These are phyloP conservation scores for Tricholomella constricta DNA, from an alignment of 768 basidiomycete species.

Conservation along the genomic window DNA sequence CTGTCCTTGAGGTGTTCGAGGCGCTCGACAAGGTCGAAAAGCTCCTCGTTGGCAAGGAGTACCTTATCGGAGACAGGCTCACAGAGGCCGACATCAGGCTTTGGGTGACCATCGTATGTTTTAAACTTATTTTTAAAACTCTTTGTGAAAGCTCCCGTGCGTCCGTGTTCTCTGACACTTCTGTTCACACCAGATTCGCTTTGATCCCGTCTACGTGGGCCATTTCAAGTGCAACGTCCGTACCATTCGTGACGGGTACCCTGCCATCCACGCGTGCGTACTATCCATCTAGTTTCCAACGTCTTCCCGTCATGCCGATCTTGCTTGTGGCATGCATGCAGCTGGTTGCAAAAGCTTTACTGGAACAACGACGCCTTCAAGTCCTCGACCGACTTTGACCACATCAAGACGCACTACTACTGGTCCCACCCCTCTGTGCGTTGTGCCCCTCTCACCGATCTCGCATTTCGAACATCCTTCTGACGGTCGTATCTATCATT, in stretches of 20 bases:
- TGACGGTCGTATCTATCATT: constrained; percentile 1
- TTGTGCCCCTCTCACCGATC: background rate
- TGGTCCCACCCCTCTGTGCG: constrained; percentile 57
- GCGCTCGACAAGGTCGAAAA: constrained; percentile 83
- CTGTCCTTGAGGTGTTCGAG: constrained; percentile 73
- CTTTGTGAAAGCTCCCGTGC: background rate
- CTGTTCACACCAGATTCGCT: constrained; percentile 59
- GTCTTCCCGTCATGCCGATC: background rate
- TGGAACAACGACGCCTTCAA: constrained; percentile 91
- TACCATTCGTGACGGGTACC: constrained; percentile 81
- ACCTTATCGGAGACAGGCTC: constrained; percentile 77
- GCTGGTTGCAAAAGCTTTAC: constrained; percentile 87
- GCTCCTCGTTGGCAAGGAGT: constrained; percentile 75
- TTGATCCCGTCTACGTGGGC: constrained; percentile 86
- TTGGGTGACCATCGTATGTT: constrained; percentile 87
- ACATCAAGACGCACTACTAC: constrained; percentile 80
- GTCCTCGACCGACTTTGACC: constrained; percentile 84
- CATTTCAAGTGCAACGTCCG: constrained; percentile 96
- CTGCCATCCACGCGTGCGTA: constrained; percentile 8
- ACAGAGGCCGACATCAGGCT: constrained; percentile 88
- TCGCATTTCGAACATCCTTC: constrained; percentile 1
- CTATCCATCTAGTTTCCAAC: background rate
- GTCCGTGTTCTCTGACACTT: background rate
- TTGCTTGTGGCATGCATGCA: constrained; percentile 21
- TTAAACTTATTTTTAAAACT: background rate